Evolutionary conservation across 257 asterid genomes (phyloP), one percentile per base, ranked within the genome.

Genomic region (Solanum arcanum): DNA sequence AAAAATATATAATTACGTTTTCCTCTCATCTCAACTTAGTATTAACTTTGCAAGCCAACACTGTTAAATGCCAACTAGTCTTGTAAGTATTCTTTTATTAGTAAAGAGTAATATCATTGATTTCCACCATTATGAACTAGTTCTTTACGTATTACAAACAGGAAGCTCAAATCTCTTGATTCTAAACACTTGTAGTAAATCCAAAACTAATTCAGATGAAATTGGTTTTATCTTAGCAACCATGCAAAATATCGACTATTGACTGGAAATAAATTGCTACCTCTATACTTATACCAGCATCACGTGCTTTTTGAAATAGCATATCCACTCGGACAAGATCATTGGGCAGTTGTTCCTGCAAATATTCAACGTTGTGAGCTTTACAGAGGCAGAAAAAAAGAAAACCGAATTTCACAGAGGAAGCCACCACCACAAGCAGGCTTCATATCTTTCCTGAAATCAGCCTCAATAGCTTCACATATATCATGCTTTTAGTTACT

Each of bases 301-400:
- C 95, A 60, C 97, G 96, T 85, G 99, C 98, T 90, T 94, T 94
- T 77, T 88, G 92, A 91, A 97, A 97, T 84, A 97, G 91, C 94
- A 91, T 91, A 91, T 97, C 90, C 62, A 97, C 98, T 87, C 99
- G 92, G 73, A 90, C 89, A 44, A 94, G 91, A 91, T 97, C 99
- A 89, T 91, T 91, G 39, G 98, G 93, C 86, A 97, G 88, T 91
- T 97, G 98, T 81, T 97, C 99, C 99, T 97, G 93, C 90, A 91
- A 88, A 73, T 88, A 75, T 59, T 29, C 60, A 14, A 82, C 23
- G 44, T 66, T 86, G 75, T 68, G 85, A 88, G 31, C 86, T 83
- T 85, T 68, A 18, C 89, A 87, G 13, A n/a, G 44, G 72, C 83
- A 46, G 29, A 49, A 46, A n/a, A 78, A 78, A 80, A 27, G 68